Conservation (phyloP, 2,329 filamentous ascomycete genomes). For the Pseudogymnoascus sp. region DNA sequence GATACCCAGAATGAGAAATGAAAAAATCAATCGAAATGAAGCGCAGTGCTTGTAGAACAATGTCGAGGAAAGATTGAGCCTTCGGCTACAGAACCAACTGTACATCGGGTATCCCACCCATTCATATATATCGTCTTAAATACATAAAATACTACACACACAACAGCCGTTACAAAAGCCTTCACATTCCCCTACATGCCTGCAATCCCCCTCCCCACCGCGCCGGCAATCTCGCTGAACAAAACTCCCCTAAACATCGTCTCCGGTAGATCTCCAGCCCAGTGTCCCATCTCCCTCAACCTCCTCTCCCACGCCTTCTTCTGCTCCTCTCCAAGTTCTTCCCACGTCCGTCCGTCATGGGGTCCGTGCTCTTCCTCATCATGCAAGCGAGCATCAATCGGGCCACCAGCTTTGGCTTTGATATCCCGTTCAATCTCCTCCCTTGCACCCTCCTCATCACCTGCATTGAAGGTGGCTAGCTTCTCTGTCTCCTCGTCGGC, state of each 20-base stretch:
- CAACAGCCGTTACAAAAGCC: not conserved
- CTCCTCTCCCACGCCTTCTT: constrained; percentile 25
- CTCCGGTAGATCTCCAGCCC: constrained; percentile 27
- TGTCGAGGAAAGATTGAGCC: too few relatives aligned
- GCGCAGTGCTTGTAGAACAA: too few relatives aligned
- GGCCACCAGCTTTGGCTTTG: not conserved
- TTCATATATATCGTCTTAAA: not conserved
- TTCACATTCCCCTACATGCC: not conserved
- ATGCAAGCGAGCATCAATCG: constrained; percentile 21
- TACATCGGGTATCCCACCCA: not conserved
- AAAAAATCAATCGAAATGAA: not conserved
- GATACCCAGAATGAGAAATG: not conserved
- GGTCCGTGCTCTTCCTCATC: constrained; percentile 19
- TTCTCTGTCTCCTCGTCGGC: constrained; percentile 11
- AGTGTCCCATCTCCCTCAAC: constrained; percentile 27
- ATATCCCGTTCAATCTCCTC: constrained; percentile 11
- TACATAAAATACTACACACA: constrained; percentile 1
- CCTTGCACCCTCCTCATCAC: constrained; percentile 13
- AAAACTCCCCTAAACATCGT: constrained; percentile 28
- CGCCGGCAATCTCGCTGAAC: constrained; percentile 28
- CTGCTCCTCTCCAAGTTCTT: constrained; percentile 24
- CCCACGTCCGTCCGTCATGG: constrained; percentile 25
- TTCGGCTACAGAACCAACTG: not conserved
- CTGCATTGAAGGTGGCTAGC: constrained; percentile 9
- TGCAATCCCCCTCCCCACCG: constrained; percentile 18